Evolutionary conservation across 2,329 filamentous ascomycete genomes (phyloP), one percentile per base, ranked within the genome.

Genomic region (Pyricularia pennisetigena): DNA sequence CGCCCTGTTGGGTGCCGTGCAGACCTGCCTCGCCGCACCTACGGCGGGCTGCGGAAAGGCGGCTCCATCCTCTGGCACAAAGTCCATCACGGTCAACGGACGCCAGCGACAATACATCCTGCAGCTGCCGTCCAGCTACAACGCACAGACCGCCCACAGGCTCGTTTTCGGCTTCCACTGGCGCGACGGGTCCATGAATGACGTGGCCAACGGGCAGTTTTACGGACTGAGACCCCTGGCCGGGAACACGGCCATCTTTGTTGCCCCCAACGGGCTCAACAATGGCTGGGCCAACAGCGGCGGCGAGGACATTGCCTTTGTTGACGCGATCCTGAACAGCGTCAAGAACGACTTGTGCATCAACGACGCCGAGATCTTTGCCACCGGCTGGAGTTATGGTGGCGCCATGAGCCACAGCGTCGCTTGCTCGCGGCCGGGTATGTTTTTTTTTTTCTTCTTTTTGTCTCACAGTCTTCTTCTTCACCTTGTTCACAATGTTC

Each of bases 131-230:
- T 12, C 14, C 24, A 59, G 26, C 41, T 82, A 82, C 72, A 73
- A 82, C 71, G 72, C 72, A 54, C 76, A 70, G 69, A 74, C 74
- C 26, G 74, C 75, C 0, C 78, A 82, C 72, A 76, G 76, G 49
- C 75, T 82, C 59, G 78, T 83, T 68, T 81, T 81, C 70, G 76
- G 74, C n/a, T 73, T 78, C 64, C 81, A 83, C 73, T 78, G 75
- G 74, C 77, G 78, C 63, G 75, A 75, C 67, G 79, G 79, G 32
- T 79, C 71, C 71, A 78, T 78, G 72, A 69, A 74, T 65, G 73
- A 78, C 67, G 76, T 82, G 26, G 77, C 74, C 61, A 70, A 72
- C 35, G 75, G 74, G 62, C 73, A 73, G n/a, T 81, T 77, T 72
- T 82, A 82, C 70, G 79, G 80, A 3, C 75, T 82, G 6, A 75